Evolutionary conservation across 2,329 filamentous ascomycete species (phyloP).

Genomic region (Coniochaeta prunicola): DNA sequence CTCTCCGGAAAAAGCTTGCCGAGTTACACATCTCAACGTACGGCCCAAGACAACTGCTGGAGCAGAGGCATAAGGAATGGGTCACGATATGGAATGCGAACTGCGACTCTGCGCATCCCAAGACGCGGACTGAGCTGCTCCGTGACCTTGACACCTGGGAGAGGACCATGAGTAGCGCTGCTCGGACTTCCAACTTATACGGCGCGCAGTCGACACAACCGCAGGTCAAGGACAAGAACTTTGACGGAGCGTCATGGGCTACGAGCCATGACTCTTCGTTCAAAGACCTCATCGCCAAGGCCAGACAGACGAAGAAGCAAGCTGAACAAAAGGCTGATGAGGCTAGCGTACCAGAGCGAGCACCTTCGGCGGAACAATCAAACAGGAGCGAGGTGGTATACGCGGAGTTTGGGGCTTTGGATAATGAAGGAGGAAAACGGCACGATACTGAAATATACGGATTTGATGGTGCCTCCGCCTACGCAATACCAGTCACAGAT

Average conservation of each 20-base stretch:
- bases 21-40: constrained; percentile 70
- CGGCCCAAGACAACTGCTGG: constrained; percentile 63
- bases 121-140: constrained; percentile 62
- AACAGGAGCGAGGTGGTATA: background rate
- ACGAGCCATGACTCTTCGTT: constrained; percentile 68
- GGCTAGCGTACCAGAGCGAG: constrained; percentile 2
- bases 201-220: constrained; percentile 27
- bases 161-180: constrained; percentile 63
- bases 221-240: constrained; percentile 78
- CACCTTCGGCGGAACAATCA: background rate
- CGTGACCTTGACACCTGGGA: constrained; percentile 84
- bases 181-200: constrained; percentile 27
- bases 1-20: constrained; percentile 70
- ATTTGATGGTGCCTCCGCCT: background rate
- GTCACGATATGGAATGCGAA: constrained; percentile 95
- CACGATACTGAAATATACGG: background rate
- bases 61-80: constrained; percentile 85
- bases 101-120: constrained; percentile 73
- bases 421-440: background rate
- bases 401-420: background rate
- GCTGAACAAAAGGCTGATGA: constrained; percentile 13
- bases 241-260: constrained; percentile 73
- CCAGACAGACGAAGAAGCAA: constrained; percentile 48
- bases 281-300: constrained; percentile 69
- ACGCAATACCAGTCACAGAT: background rate